A percentile compares a stretch with the other conserved stretches of the same genome.
These are phyloP conservation scores for Lithocarpus polystachyus DNA, from an alignment of 306 rosid genomes.

Conservation along the genomic window DNA sequence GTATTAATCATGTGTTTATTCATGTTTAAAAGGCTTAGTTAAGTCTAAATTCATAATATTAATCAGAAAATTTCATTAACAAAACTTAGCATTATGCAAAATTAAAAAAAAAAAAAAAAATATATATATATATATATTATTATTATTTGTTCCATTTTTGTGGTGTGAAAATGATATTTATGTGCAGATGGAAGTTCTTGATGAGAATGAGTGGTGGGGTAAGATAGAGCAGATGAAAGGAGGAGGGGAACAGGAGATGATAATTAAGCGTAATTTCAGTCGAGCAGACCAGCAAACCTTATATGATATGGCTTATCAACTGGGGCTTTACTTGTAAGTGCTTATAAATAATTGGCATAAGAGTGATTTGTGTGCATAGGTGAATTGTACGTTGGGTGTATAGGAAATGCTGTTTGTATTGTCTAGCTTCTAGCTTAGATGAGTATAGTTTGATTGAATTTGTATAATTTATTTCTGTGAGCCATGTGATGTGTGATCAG, in stretches of 20 bases:
- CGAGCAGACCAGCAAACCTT: conserved; percentile 70
- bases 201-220: conserved; percentile 80
- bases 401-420: too few species aligned
- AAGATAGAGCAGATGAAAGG: conserved; percentile 71
- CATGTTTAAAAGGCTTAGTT: too few species aligned
- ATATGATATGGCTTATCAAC: conserved; percentile 74
- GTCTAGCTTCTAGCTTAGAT: neutral
- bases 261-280: conserved; percentile 65
- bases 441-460: neutral
- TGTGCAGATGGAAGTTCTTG: conserved; percentile 72
- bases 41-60: too few species aligned
- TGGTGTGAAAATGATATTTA: neutral
- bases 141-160: too few species aligned
- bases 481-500: neutral
- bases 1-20: neutral
- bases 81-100: too few species aligned
- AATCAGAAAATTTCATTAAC: too few species aligned
- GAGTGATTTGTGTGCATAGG: neutral
- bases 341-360: neutral
- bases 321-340: conserved; percentile 77
- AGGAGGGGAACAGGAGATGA: conserved; percentile 74
- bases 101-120: too few species aligned
- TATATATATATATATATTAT: too few species aligned
- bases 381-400: neutral
- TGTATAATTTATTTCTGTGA: neutral